Evolutionary conservation across 345 rosid species (phyloP).

Genomic region (Passiflora organensis): DNA sequence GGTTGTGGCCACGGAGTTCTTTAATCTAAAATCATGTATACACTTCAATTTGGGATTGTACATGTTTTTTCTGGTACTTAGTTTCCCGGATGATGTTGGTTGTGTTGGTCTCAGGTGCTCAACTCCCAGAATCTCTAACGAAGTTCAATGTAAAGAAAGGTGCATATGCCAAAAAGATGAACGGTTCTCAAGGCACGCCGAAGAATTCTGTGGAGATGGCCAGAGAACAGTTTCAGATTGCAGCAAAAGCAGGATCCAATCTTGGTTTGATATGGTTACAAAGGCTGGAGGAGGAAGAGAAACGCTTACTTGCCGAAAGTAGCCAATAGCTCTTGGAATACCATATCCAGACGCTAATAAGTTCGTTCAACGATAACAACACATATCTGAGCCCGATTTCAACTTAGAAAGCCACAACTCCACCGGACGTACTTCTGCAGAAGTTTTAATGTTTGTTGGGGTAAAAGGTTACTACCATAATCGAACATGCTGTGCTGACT

Average conservation of each 20-base stretch:
- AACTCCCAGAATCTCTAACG: slow-evolving; percentile 58
- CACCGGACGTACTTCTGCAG: too few relatives aligned
- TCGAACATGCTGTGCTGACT: too few relatives aligned
- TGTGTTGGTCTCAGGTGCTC: slow-evolving; percentile 43
- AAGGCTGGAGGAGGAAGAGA: slow-evolving; percentile 80
- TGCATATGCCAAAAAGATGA: slow-evolving; percentile 34
- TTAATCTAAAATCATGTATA: too few relatives aligned
- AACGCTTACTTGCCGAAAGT: slow-evolving; percentile 31
- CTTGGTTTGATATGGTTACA: slow-evolving; percentile 75
- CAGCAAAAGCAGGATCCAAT: slow-evolving; percentile 69
- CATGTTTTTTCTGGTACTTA: not conserved
- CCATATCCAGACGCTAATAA: not conserved
- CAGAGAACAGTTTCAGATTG: slow-evolving; percentile 66
- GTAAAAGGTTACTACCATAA: too few relatives aligned
- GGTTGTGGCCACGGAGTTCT: too few relatives aligned
- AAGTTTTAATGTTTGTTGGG: too few relatives aligned
- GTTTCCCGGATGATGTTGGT: not conserved
- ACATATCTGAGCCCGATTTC: too few relatives aligned
- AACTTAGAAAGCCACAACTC: too few relatives aligned
- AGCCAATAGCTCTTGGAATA: slow-evolving; percentile 6
- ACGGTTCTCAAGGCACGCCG: slow-evolving; percentile 15
- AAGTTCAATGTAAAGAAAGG: slow-evolving; percentile 35
- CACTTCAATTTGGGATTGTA: too few relatives aligned
- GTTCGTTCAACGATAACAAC: not conserved
- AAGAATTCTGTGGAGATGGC: slow-evolving; percentile 55